Conservation (phyloP, 768 basidiomycete genomes). For the Suillus bovinus region DNA sequence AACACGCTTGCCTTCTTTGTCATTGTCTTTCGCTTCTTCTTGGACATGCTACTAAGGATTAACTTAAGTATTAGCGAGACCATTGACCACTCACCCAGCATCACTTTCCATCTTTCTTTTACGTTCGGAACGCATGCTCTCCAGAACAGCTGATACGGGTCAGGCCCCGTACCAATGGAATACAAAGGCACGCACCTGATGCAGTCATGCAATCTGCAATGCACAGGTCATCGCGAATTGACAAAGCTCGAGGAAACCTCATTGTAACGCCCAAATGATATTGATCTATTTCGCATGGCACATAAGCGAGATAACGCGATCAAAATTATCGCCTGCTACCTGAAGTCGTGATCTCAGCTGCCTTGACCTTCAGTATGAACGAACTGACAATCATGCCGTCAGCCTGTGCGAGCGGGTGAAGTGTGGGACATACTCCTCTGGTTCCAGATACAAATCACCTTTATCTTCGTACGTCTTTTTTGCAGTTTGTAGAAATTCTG, state of each 20-base stretch:
- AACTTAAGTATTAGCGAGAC: background rate
- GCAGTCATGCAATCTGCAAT: conserved; percentile 74
- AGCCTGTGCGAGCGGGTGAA: background rate
- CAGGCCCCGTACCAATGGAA: background rate
- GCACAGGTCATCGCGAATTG: conserved; percentile 76
- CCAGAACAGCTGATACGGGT: conserved; percentile 49
- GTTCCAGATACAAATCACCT: conserved; percentile 89
- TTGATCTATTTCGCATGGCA: conserved; percentile 49
- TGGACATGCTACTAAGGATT: conserved; percentile 31
- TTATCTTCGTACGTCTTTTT: conserved; percentile 71
- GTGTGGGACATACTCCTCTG: conserved; percentile 64
- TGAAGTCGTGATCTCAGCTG: conserved; percentile 81
- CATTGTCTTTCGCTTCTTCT: conserved; percentile 29
- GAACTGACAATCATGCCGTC: conserved; percentile 53
- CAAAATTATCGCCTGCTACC: conserved; percentile 43
- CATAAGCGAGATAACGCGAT: background rate
- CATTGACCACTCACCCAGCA: conserved; percentile 40
- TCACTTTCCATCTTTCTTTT: conserved; percentile 77
- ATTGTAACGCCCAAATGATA: conserved; percentile 88
- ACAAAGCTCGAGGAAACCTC: conserved; percentile 88
- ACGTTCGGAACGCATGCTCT: conserved; percentile 59
- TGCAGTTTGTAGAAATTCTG: conserved; percentile 65
- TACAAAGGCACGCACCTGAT: conserved; percentile 44
- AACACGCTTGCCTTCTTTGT: conserved; percentile 26
- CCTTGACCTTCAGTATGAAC: conserved; percentile 92